These are phyloP conservation scores for Ascochyta koolunga DNA, from an alignment of 2,329 filamentous ascomycete genomes.

Conservation along the genomic window DNA sequence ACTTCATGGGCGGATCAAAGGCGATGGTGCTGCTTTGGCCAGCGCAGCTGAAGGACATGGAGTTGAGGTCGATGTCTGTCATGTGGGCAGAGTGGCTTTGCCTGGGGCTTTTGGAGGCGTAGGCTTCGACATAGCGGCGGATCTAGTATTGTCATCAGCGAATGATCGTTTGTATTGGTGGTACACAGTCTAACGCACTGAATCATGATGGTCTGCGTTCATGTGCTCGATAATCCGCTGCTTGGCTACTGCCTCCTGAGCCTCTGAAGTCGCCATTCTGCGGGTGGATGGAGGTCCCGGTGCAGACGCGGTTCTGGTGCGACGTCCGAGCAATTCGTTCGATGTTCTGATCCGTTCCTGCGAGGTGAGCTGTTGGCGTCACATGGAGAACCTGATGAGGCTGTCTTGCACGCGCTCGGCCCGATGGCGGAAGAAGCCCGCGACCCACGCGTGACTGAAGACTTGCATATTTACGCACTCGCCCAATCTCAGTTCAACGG, in stretches of 20 bases:
- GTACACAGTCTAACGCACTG: constrained; percentile 49
- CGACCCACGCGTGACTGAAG: constrained; percentile 9
- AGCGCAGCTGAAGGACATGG: constrained; percentile 66
- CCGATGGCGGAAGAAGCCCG: constrained; percentile 15
- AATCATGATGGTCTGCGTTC: constrained; percentile 80
- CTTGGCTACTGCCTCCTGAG: constrained; percentile 59
- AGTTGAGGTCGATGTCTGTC: constrained; percentile 67
- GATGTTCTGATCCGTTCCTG: constrained; percentile 2
- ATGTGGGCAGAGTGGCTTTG: constrained; percentile 66
- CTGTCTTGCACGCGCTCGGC: constrained; percentile 4
- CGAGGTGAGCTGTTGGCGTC: constrained; percentile 12
- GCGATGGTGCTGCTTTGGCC: constrained; percentile 61
- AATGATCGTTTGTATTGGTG: background rate
- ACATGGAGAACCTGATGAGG: constrained; percentile 5
- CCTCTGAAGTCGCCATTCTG: constrained; percentile 38
- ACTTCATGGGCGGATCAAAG: constrained; percentile 73
- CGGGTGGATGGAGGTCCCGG: background rate
- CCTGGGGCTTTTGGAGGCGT: constrained; percentile 62
- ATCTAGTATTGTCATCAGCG: constrained; percentile 51
- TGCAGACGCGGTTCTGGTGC: background rate
- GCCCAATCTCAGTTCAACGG: constrained; percentile 13
- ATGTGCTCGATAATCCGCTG: constrained; percentile 78
- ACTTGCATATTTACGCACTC: constrained; percentile 2
- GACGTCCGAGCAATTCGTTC: background rate
- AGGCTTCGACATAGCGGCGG: constrained; percentile 77